These are phyloP conservation scores for Spinellus fusiger DNA, from an alignment of 192 early-diverging fungal genomes.

Conservation along the genomic window DNA sequence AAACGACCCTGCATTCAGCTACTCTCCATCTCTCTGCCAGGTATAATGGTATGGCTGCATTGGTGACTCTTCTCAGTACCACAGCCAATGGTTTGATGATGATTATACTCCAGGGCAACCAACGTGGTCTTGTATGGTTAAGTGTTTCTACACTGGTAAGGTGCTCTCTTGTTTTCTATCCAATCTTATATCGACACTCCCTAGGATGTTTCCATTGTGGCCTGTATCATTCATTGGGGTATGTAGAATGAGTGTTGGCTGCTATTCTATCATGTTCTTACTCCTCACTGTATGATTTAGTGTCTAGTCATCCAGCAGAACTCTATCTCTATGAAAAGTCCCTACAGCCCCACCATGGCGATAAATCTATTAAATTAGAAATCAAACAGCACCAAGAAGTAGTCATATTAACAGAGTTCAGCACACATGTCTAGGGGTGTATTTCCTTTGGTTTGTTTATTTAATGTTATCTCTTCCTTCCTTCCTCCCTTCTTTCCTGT, in stretches of 20 bases:
- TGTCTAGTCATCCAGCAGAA: slow-evolving; percentile 20
- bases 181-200: too few relatives aligned
- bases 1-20: slow-evolving; percentile 18
- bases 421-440: not conserved
- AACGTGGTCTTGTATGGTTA: slow-evolving; percentile 37
- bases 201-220: slow-evolving; percentile 6
- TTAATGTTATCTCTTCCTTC: too few relatives aligned
- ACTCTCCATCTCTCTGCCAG: slow-evolving; percentile 26
- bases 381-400: slow-evolving; percentile 39
- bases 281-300: not conserved
- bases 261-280: not conserved
- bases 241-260: not conserved
- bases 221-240: slow-evolving; percentile 16
- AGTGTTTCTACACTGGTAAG: slow-evolving; percentile 34
- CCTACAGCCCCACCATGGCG: slow-evolving; percentile 10
- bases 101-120: slow-evolving; percentile 28
- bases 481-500: too few relatives aligned
- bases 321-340: slow-evolving; percentile 15
- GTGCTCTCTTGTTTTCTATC: not conserved
- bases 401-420: slow-evolving; percentile 22
- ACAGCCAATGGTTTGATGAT: slow-evolving; percentile 31
- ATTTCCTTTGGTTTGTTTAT: not conserved
- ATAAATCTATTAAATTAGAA: slow-evolving; percentile 26
- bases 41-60: slow-evolving; percentile 30
- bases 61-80: slow-evolving; percentile 30